Evolutionary conservation across 2,329 filamentous ascomycete species (phyloP).

Genomic region (Colletotrichum plurivorum): DNA sequence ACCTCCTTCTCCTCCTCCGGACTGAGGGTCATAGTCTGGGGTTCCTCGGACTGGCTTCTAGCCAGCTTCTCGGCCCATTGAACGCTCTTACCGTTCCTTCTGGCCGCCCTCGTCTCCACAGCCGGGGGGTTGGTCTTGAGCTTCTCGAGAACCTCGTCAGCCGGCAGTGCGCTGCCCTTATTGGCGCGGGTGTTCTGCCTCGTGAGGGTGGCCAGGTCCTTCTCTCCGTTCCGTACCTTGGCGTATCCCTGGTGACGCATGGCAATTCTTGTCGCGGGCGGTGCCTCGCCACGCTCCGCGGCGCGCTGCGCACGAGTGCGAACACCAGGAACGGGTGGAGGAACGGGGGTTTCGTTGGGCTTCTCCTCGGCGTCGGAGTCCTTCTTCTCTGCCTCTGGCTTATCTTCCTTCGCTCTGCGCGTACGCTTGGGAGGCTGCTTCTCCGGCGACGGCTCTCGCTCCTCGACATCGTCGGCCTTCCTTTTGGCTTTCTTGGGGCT

Average conservation of each 20-base stretch:
- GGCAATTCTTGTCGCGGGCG: slow-evolving; percentile 23
- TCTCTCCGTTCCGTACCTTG: slow-evolving; percentile 51
- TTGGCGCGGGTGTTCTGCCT: slow-evolving; percentile 62
- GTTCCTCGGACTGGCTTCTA: slow-evolving; percentile 30
- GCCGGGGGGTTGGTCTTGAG: slow-evolving; percentile 32
- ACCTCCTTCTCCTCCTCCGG: slow-evolving; percentile 28
- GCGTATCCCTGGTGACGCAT: slow-evolving; percentile 28
- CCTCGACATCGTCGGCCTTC: slow-evolving; percentile 46
- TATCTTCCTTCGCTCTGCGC: slow-evolving; percentile 45
- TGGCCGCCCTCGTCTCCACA: slow-evolving; percentile 4
- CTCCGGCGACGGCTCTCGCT: slow-evolving; percentile 39
- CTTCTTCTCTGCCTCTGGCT: background rate
- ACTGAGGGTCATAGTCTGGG: background rate
- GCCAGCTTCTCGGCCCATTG: slow-evolving; percentile 31
- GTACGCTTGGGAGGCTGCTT: slow-evolving; percentile 36
- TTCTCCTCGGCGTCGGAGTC: background rate
- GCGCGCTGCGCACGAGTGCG: slow-evolving; percentile 38
- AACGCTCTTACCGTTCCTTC: slow-evolving; percentile 28
- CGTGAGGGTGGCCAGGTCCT: slow-evolving; percentile 58
- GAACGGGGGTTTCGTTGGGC: background rate
- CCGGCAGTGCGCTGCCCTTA: slow-evolving; percentile 54
- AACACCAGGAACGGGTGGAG: slow-evolving; percentile 4
- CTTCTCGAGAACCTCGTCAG: slow-evolving; percentile 48
- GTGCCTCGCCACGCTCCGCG: slow-evolving; percentile 30
- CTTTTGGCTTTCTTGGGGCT: slow-evolving; percentile 54